Base-by-base conservation (phyloP, 2,329 filamentous ascomycete genomes). In the Lachnellula hyalina region DNA sequence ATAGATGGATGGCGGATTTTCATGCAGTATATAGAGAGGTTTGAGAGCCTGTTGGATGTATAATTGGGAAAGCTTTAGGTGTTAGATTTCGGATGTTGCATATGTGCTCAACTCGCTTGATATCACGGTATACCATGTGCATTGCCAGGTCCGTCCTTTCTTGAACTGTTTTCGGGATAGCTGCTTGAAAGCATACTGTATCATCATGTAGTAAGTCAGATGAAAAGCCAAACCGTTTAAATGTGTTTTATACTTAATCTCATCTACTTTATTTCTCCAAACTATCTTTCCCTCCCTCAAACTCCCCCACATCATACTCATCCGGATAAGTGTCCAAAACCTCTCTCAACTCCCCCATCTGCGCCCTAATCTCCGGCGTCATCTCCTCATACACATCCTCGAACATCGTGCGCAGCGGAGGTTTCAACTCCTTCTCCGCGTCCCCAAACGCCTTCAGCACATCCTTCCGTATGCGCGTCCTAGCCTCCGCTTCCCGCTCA, bases 371-470 rank as follows among this genome's bases (percentile, higher is more conserved):
- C 64, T 96, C 91, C 47, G 88, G 85, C 0, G 91, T 96, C 63
- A 96, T 64, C 46, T 90, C 82, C 70, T 94, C 90, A 71, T 96
- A 99, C 1, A 97, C 82, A 70, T 94, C 94, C 63, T 88, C 84
- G 71, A 97, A 97, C 76, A 91, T 84, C 53, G 78, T 70, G 47
- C 81, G 75, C 35, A 95, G 77, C 2, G 84, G 77, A 1, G 89
- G 88, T 70, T 89, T 90, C 80, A 89, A 90, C 72, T 87, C 85
- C 70, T 83, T 84, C 73, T 95, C 90, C 0, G 89, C 94, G 58
- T 87, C 84, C 12, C 85, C 83, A 72, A 99, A 97, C 0, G 90
- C 92, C 64, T 84, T 84, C 49, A 99, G 71, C 0, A 97, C 82
- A 28, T 91, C 87, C 67, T 89, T 89, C 25, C 89, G 77, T 28